Evolutionary conservation across 331 rosid genomes (phyloP).

Genomic region (Dryas integrifolia): DNA sequence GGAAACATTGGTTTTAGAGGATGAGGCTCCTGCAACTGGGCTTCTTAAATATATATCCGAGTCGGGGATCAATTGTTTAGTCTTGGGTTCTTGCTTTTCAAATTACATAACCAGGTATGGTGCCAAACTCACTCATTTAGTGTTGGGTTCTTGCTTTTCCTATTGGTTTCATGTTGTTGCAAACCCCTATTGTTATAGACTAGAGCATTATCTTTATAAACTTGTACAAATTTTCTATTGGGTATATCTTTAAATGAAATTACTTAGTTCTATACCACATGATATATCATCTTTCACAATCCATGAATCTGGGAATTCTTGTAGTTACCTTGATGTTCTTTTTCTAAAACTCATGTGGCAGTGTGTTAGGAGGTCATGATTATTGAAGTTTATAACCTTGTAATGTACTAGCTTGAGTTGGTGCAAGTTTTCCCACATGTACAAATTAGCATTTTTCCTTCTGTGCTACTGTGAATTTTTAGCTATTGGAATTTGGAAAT

Average conservation of each 20-base stretch:
- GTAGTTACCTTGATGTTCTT: too few species aligned
- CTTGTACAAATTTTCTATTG: neutral
- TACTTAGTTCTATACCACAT: neutral
- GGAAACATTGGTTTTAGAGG: constrained; percentile 76
- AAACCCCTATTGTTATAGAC: too few species aligned
- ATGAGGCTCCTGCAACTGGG: constrained; percentile 70
- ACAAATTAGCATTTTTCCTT: too few species aligned
- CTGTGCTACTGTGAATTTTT: neutral
- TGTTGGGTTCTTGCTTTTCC: neutral
- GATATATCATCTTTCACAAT: neutral
- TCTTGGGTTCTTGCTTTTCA: constrained; percentile 60
- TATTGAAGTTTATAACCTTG: too few species aligned
- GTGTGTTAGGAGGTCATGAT: too few species aligned
- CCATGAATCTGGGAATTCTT: neutral
- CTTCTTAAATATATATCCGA: constrained; percentile 60
- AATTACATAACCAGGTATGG: constrained; percentile 65
- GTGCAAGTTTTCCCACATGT: too few species aligned
- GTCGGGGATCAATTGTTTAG: constrained; percentile 51
- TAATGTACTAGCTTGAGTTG: too few species aligned
- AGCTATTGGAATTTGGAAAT: too few species aligned
- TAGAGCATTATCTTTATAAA: neutral
- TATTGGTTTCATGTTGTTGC: neutral
- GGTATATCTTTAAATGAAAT: neutral
- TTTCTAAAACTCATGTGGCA: too few species aligned
- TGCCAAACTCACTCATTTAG: neutral